Conservation (phyloP, 192 early-diverging fungal genomes). For the Coemansia sp. region DNA sequence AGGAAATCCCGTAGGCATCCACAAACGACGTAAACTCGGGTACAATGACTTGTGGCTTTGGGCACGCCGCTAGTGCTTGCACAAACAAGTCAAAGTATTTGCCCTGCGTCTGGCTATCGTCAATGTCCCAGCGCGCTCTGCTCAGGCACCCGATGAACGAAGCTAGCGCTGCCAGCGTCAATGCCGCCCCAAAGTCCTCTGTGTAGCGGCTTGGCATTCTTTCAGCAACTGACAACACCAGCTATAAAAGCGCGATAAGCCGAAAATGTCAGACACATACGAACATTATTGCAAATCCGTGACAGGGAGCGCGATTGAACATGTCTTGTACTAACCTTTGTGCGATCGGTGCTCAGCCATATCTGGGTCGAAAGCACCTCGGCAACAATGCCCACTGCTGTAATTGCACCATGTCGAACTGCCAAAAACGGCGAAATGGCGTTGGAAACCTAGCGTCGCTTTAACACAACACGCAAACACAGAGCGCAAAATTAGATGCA, state of each 20-base stretch:
- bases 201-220: slow-evolving; percentile 37
- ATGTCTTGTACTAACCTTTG: slow-evolving; percentile 15
- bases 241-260: slow-evolving; percentile 10
- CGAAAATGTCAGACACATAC: not conserved
- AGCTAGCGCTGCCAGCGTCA: slow-evolving; percentile 54
- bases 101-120: not conserved
- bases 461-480: not conserved
- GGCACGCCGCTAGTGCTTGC: slow-evolving; percentile 22
- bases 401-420: slow-evolving; percentile 49
- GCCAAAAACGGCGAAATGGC: slow-evolving; percentile 46
- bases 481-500: not conserved
- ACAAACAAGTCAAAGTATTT: slow-evolving; percentile 34
- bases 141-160: slow-evolving; percentile 51
- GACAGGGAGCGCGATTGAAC: not conserved
- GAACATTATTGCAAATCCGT: not conserved
- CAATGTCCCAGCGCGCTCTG: slow-evolving; percentile 35
- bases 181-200: slow-evolving; percentile 58
- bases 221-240: slow-evolving; percentile 18
- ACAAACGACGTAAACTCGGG: slow-evolving; percentile 33
- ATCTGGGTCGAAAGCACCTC: slow-evolving; percentile 24
- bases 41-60: slow-evolving; percentile 16
- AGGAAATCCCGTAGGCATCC: slow-evolving; percentile 23
- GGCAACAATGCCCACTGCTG: slow-evolving; percentile 30
- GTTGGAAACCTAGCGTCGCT: slow-evolving; percentile 24
- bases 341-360: not conserved